phyloP scores from a whole-genome alignment of 257 asterid genomes.

The Solanum habrochaites region DNA sequence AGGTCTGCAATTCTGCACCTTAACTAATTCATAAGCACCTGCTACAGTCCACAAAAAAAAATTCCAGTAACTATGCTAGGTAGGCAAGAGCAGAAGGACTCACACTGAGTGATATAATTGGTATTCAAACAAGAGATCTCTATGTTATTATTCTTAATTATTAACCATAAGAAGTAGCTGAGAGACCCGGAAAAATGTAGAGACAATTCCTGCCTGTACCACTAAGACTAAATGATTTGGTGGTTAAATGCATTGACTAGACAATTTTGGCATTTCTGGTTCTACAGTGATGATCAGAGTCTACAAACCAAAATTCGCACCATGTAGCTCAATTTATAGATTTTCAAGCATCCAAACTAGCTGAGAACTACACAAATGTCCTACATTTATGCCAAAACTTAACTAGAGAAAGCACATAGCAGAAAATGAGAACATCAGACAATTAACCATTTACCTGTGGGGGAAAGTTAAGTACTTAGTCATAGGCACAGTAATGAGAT shows the following conservation, averaged over 20 bases:
- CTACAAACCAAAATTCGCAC: background rate
- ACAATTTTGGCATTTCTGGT: background rate
- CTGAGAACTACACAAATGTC: background rate
- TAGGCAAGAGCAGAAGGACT: background rate
- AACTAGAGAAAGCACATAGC: background rate
- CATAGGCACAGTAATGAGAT: constrained; percentile 66
- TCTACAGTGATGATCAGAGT: background rate
- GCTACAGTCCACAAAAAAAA: background rate
- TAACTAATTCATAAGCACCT: background rate
- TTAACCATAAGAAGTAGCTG: background rate
- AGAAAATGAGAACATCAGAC: background rate
- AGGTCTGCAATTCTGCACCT: background rate
- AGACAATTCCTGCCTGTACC: background rate
- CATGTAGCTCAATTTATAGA: background rate
- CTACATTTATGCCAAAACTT: background rate
- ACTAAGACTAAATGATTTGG: background rate
- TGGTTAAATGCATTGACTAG: background rate
- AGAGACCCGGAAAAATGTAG: background rate
- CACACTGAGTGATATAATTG: background rate
- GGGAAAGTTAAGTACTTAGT: constrained; percentile 89
- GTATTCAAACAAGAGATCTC: background rate
- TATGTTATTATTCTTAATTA: background rate
- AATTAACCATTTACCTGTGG: constrained; percentile 42
- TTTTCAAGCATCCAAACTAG: background rate
- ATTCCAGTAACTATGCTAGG: background rate